These are phyloP conservation scores for Colletotrichum destructivum DNA, from an alignment of 2,329 filamentous ascomycete species.

Conservation along the genomic window DNA sequence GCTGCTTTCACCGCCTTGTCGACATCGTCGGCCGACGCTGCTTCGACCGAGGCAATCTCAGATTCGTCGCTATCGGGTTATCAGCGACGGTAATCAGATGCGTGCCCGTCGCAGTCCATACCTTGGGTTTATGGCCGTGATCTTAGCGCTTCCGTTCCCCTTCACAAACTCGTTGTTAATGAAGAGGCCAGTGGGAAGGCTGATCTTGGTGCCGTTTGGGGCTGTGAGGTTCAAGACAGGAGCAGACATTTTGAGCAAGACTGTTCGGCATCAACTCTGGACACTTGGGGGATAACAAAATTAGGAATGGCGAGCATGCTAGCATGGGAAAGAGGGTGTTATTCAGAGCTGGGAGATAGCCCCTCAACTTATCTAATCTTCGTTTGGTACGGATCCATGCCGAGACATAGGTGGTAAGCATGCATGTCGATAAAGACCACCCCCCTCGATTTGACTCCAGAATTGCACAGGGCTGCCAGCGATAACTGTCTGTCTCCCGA, in stretches of 20 bases:
- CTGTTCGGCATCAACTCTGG: too few relatives aligned
- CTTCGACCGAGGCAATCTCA: constrained; percentile 75
- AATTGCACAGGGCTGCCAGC: background rate
- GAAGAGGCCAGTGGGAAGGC: constrained; percentile 79
- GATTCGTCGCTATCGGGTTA: constrained; percentile 12
- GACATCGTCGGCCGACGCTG: constrained; percentile 75
- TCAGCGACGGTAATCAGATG: background rate
- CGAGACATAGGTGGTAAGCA: background rate
- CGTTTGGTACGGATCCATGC: background rate
- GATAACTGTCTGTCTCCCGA: background rate
- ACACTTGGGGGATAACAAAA: background rate
- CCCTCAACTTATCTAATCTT: background rate
- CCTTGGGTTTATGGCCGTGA: constrained; percentile 76
- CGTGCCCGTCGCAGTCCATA: constrained; percentile 48
- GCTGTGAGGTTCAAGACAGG: constrained; percentile 71
- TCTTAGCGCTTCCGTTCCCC: constrained; percentile 69
- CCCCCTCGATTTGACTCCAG: background rate
- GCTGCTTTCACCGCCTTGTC: constrained; percentile 78
- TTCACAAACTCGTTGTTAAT: constrained; percentile 84
- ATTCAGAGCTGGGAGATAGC: background rate
- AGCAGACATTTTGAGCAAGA: constrained; percentile 25
- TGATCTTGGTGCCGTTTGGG: constrained; percentile 79
- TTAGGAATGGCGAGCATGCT: background rate
- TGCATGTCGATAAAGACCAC: background rate
- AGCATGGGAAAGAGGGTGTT: background rate